Evolutionary conservation across 106 monocot genomes (phyloP).

Genomic region (Dendrobium chrysotoxum): DNA sequence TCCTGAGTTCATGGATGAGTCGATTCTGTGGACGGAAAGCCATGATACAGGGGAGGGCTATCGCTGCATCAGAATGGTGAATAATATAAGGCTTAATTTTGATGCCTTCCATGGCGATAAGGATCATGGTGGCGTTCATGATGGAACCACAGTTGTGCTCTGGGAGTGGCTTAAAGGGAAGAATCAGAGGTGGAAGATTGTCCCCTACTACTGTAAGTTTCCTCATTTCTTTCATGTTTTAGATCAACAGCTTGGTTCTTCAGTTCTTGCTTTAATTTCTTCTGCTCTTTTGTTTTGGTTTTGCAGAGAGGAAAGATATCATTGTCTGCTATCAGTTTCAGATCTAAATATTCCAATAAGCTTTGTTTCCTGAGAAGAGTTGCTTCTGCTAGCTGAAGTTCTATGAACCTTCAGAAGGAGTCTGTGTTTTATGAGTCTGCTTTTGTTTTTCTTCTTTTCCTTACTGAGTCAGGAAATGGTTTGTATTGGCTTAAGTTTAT

Average conservation of each 20-base stretch:
- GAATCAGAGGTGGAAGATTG: conserved; percentile 44
- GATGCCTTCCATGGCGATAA: conserved; percentile 46
- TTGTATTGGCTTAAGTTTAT: background rate
- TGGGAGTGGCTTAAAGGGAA: conserved; percentile 38
- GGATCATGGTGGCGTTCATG: conserved; percentile 31
- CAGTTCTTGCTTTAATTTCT: background rate
- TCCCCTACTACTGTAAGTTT: conserved; percentile 13
- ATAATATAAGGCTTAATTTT: conserved; percentile 42
- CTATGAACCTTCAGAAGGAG: background rate
- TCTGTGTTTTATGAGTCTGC: background rate
- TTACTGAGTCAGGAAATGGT: background rate
- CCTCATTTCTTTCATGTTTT: background rate
- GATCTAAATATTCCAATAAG: background rate
- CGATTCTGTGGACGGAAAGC: conserved; percentile 40
- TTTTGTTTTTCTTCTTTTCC: background rate
- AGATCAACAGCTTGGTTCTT: background rate
- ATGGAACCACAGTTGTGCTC: conserved; percentile 30
- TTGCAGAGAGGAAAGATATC: background rate
- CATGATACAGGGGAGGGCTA: conserved; percentile 24
- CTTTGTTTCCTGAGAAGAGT: background rate
- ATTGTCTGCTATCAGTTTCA: background rate
- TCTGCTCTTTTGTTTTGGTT: background rate
- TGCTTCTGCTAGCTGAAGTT: background rate
- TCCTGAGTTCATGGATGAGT: conserved; percentile 35
- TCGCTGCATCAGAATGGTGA: conserved; percentile 43